Base-by-base conservation (phyloP, 1,284 basidiomycete genomes). In the Sanghuangporus sanghuang region DNA sequence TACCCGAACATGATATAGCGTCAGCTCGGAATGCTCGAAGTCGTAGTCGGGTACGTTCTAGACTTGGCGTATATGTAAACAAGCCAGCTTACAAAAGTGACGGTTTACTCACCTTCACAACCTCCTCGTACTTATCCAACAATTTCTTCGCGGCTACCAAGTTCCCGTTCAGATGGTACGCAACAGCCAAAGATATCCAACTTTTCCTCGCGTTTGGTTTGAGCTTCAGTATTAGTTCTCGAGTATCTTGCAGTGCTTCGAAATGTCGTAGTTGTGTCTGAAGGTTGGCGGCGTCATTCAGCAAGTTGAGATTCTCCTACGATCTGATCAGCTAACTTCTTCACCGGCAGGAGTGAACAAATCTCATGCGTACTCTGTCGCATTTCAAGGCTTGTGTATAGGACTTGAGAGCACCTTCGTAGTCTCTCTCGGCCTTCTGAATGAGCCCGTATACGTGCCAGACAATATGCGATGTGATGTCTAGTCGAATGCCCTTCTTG, bases 401-500 rank as follows among this genome's bases (percentile, higher is more conserved):
- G 67, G 79, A 81, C 66, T 80, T 78, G 68, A 81, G 70, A 11
- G 81, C 78, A 68, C 82, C 79, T 53, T 76, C 75, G 68, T 78
- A 96, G 72, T 95, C 94, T 75, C 89, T 93, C 74, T 96, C 92
- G 50, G 89, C 90, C 75, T 95, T 93, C 73, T 95, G 91, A 39
- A 96, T 86, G 70, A 98, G 87, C 52, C 95, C 97, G 71, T 95
- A 92, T 66, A 99, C 96, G 74, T 99, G 97, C 96, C 97, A 99
- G 72, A 90, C 92, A 72, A 99, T 98, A 73, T 99, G 96, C 27
- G 92, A 95, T 42, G 87, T 93, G 65, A 96, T 80, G 77, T 98
- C 95, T 66, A 91, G 84, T 64, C 89, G 86, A 67, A 97, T 84
- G 54, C 95, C 97, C 67, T 92, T 87, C 77, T 92, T 92, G 64